phyloP scores from a whole-genome alignment of 1,284 basidiomycete species.

The Thecaphora thlaspeos region DNA sequence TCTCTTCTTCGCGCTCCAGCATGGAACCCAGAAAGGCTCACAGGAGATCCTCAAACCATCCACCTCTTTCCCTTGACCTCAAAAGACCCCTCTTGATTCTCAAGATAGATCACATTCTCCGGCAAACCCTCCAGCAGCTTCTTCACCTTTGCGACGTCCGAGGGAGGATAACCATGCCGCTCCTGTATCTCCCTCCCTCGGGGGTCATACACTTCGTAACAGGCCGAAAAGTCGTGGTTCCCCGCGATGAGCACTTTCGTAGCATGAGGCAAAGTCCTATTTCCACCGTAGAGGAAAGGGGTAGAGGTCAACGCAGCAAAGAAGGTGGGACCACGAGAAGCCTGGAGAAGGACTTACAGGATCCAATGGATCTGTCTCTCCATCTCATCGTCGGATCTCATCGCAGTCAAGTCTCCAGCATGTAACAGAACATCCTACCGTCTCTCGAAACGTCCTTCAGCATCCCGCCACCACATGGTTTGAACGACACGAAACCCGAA shows the following conservation, averaged over 20 bases:
- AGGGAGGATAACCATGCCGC: conserved; percentile 5
- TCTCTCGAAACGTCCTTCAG: too few relatives aligned
- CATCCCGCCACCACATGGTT: neutral
- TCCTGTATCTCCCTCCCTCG: conserved; percentile 20
- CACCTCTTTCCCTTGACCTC: conserved; percentile 14
- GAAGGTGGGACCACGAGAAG: too few relatives aligned
- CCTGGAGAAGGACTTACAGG: neutral
- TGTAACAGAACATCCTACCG: conserved; percentile 16
- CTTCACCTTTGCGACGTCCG: conserved; percentile 7
- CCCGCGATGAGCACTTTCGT: conserved; percentile 29
- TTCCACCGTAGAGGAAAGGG: too few relatives aligned
- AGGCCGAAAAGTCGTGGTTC: conserved; percentile 36
- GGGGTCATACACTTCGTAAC: conserved; percentile 7
- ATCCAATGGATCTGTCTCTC: conserved; percentile 26
- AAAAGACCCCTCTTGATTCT: conserved; percentile 15
- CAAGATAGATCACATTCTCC: conserved; percentile 11
- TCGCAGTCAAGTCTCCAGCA: conserved; percentile 32
- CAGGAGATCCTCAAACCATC: conserved; percentile 31
- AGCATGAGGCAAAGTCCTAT: conserved; percentile 19
- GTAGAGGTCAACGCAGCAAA: too few relatives aligned
- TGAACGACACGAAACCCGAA: too few relatives aligned
- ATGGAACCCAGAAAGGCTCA: too few relatives aligned
- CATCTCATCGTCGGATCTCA: conserved; percentile 17
- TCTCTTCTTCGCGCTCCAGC: too few relatives aligned
- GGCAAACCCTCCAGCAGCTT: conserved; percentile 2